Conservation (phyloP, 2,329 filamentous ascomycete genomes). For the Dactylonectria macrodidyma region DNA sequence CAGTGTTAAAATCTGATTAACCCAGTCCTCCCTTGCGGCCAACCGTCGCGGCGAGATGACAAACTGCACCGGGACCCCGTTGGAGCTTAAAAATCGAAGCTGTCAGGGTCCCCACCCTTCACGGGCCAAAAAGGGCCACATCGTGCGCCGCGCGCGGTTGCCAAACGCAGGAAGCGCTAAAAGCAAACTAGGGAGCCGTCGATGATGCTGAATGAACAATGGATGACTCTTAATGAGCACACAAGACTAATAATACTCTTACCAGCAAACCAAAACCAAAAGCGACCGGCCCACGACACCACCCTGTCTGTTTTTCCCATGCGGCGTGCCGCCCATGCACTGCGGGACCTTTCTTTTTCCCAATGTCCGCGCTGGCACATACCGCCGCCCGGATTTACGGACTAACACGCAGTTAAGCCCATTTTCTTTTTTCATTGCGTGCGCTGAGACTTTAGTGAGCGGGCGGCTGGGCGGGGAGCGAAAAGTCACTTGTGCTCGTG, state of each 20-base stretch:
- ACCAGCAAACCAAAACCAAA: not conserved
- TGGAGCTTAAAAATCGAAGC: slow-evolving; percentile 35
- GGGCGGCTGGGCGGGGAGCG: not conserved
- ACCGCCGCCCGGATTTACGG: slow-evolving; percentile 46
- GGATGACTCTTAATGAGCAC: slow-evolving; percentile 45
- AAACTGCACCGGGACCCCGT: slow-evolving; percentile 29
- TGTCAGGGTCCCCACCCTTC: slow-evolving; percentile 6
- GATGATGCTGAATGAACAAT: slow-evolving; percentile 37
- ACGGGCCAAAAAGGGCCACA: not conserved
- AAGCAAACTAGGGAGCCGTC: not conserved
- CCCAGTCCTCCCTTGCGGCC: not conserved
- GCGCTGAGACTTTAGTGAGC: not conserved
- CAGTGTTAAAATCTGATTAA: slow-evolving; percentile 35
- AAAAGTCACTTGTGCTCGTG: not conserved
- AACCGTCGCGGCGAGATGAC: slow-evolving; percentile 30
- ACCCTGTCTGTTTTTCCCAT: not conserved
- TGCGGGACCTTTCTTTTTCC: not conserved
- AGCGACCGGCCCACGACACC: too few relatives aligned
- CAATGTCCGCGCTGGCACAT: slow-evolving; percentile 18
- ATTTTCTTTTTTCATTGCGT: not conserved
- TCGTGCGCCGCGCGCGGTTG: slow-evolving; percentile 25
- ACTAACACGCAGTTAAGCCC: slow-evolving; percentile 35
- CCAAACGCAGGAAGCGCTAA: slow-evolving; percentile 23
- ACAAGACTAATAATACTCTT: not conserved
- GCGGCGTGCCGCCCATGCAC: not conserved